Percentiles rank a stretch among this genome's conserved stretches.
Evolutionary conservation across 2,329 filamentous ascomycete species (phyloP).

Genomic region (Calonectria fujianensis): DNA sequence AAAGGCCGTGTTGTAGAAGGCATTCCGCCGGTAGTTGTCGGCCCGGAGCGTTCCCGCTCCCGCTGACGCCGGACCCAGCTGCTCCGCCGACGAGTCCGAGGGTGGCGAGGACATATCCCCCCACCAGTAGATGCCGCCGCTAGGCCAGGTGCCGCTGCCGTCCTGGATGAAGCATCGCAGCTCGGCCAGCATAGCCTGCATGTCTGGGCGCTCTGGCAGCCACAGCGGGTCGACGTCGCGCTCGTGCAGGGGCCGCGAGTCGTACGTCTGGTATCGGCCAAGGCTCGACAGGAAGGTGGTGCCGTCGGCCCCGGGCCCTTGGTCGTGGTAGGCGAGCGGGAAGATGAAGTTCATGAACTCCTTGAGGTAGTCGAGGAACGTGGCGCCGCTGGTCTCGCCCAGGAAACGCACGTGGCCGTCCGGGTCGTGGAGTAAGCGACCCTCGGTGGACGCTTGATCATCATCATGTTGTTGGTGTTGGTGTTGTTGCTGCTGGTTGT

Average conservation of each 20-base stretch:
- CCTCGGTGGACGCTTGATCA: constrained; percentile 56
- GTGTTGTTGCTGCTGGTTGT: constrained; percentile 31
- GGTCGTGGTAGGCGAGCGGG: constrained; percentile 57
- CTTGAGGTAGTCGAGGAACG: constrained; percentile 70
- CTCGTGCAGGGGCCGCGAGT: constrained; percentile 64
- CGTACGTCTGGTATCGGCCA: constrained; percentile 68
- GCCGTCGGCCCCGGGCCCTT: constrained; percentile 48
- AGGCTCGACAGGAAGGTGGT: constrained; percentile 63
- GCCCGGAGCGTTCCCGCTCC: neutral
- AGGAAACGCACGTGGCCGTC: constrained; percentile 67
- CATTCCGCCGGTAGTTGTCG: constrained; percentile 61
- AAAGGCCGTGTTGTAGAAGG: constrained; percentile 68
- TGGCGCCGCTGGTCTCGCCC: constrained; percentile 70
- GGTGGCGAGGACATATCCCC: constrained; percentile 62
- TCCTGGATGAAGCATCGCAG: constrained; percentile 68
- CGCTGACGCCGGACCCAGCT: constrained; percentile 22
- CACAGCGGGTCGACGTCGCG: constrained; percentile 62
- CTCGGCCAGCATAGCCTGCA: constrained; percentile 62
- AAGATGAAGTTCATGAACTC: constrained; percentile 66
- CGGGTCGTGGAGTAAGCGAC: constrained; percentile 65
- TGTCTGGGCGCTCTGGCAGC: constrained; percentile 62
- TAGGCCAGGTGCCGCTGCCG: constrained; percentile 62
- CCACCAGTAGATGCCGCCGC: constrained; percentile 71
- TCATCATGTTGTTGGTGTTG: constrained; percentile 51
- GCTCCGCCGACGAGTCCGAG: constrained; percentile 46